Evolutionary conservation across 768 basidiomycete genomes (phyloP).

Genomic region (Dendrothele bispora): DNA sequence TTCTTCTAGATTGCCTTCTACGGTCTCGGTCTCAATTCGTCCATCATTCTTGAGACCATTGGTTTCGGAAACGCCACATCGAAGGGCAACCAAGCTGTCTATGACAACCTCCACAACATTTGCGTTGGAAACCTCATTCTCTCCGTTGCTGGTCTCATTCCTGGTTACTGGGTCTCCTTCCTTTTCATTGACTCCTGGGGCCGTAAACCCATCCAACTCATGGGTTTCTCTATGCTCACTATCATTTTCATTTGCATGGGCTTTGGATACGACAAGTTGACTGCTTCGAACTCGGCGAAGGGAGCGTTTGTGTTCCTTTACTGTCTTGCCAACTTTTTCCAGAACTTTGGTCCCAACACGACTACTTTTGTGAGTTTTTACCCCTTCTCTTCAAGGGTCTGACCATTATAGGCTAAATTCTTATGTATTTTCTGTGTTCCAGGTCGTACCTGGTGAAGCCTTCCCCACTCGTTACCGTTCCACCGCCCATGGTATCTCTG

Average conservation of each 20-base stretch:
- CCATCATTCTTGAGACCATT: constrained; percentile 72
- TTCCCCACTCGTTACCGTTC: constrained; percentile 91
- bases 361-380: constrained; percentile 62
- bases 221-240: constrained; percentile 73
- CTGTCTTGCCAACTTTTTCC: constrained; percentile 88
- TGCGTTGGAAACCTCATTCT: constrained; percentile 77
- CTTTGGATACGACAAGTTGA: constrained; percentile 65
- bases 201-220: constrained; percentile 78
- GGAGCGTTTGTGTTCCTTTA: constrained; percentile 81
- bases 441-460: constrained; percentile 71
- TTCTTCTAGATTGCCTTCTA: constrained; percentile 75
- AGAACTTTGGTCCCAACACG: constrained; percentile 83
- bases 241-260: constrained; percentile 66
- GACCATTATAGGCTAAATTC: too few relatives aligned
- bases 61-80: constrained; percentile 57
- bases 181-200: constrained; percentile 77
- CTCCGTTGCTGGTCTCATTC: constrained; percentile 76
- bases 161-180: constrained; percentile 72
- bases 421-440: neutral
- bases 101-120: constrained; percentile 60
- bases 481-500: constrained; percentile 82
- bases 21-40: constrained; percentile 83
- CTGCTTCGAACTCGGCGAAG: constrained; percentile 32
- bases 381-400: neutral
- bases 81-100: constrained; percentile 41